Evolutionary conservation across 371 early-diverging fungal genomes (phyloP), one percentile per base, ranked within the genome.

Genomic region (Gilbertella persicaria): DNA sequence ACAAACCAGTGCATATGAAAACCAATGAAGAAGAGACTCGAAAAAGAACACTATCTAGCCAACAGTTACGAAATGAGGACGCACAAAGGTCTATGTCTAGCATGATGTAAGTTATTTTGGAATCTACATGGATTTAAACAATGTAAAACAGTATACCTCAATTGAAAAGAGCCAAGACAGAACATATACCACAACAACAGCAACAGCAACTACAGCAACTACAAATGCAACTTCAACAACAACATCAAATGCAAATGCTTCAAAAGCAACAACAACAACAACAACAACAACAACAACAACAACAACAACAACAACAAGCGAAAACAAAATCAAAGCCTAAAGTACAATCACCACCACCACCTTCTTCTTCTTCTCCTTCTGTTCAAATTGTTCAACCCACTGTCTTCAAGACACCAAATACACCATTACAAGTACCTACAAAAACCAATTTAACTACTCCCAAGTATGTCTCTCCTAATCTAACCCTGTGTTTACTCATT

Each of bases 401-500:
- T 43, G 54, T 65, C n/a, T 73, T 73, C 20, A 73, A 73, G 42
- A 53, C 66, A 19, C 75, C 69, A 24, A 51, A 63, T 46, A 28
- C 61, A 37, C 67, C 66, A 25, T 42, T 69, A 25, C 70, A 70
- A 51, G 56, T 70, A 42, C 64, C 71, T 53, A 42, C 61, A 33
- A 57, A 45, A 20, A 16, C 50, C 19, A 48, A 58, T 17, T 29
- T 60, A 7, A 35, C 41, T 45, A 64, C 37, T 14, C 37, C 52
- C 25, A 66, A 13, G 37, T 64, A 28, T 44, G 55, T 12, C 3
- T 6, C 13, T 4, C 28, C 9, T 28, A 9, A 28, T 28, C n/a
- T n/a, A n/a, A n/a, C n/a, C n/a, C n/a, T n/a, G n/a, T n/a, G n/a
- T n/a, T n/a, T n/a, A n/a, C n/a, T n/a, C n/a, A n/a, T n/a, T n/a